These are phyloP conservation scores for Beauveria sp. DNA, from an alignment of 2,329 filamentous ascomycete genomes.

Conservation along the genomic window DNA sequence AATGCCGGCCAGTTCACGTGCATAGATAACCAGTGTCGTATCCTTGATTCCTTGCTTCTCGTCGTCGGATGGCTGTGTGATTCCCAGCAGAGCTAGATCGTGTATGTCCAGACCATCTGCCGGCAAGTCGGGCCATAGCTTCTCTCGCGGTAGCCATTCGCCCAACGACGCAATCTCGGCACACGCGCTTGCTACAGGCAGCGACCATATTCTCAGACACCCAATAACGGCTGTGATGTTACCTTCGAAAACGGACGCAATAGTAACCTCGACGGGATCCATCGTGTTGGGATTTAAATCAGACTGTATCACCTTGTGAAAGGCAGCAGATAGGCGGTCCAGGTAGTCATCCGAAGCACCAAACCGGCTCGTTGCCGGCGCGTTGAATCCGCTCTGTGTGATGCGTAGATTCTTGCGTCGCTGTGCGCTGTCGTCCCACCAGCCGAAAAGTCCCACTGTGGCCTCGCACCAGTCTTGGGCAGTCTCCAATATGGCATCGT, in stretches of 20 bases:
- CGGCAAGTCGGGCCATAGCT: constrained; percentile 35
- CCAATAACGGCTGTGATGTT: constrained; percentile 70
- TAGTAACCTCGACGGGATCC: constrained; percentile 68
- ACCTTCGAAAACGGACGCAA: constrained; percentile 76
- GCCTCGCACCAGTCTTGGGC: constrained; percentile 92
- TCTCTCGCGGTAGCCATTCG: constrained; percentile 61
- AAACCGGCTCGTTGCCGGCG: constrained; percentile 33
- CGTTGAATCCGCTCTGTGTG: constrained; percentile 30
- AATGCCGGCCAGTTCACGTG: constrained; percentile 55
- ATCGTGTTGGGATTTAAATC: constrained; percentile 72
- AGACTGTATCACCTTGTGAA: constrained; percentile 59
- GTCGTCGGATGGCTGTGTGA: constrained; percentile 51
- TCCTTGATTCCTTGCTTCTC: constrained; percentile 66
- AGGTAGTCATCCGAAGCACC: constrained; percentile 62
- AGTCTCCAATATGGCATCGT: constrained; percentile 65
- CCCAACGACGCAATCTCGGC: constrained; percentile 79
- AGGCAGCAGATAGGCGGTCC: constrained; percentile 62
- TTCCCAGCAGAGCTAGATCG: constrained; percentile 74
- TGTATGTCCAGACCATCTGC: constrained; percentile 69
- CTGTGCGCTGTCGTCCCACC: constrained; percentile 78
- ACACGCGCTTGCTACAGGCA: constrained; percentile 68
- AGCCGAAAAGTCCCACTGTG: constrained; percentile 71
- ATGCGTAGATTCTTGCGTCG: constrained; percentile 33
- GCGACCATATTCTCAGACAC: constrained; percentile 71
- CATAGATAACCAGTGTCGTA: constrained; percentile 69